Evolutionary conservation across 139 green algal species (phyloP), one percentile per base, ranked within the genome.

Genomic region (Chlorella sp.): DNA sequence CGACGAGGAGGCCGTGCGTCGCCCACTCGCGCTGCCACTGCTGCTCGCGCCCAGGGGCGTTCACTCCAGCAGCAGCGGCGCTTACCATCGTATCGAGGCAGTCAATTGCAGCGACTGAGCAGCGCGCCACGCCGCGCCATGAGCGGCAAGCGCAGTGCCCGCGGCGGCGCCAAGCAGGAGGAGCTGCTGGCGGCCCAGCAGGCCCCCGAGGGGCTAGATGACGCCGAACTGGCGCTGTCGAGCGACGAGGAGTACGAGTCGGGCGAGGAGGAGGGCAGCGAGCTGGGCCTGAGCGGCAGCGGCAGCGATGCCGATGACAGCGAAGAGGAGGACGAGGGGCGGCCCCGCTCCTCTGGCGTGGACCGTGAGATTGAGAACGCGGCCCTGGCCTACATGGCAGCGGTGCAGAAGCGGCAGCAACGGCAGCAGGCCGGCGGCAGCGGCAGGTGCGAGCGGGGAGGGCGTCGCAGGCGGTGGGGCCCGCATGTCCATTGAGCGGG

Each of bases 301-400:
- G 72, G 44, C 21, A 70, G 63, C 41, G 62, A 71, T 2, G 73
- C 47, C 20, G 92, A 60, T 9, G 51, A 60, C 51, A 60, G 51
- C 51, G 51, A 60, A 15, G 51, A 87, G 5, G 90, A 88, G 9
- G 91, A n/a, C n/a, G n/a, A 87, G 39, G 85, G 90, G 16, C 26
- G 18, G 60, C 60, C 34, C 25, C 36, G 36, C 39, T 55, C 39
- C 13, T 30, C 36, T 20, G 70, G 38, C 7, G 81, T 86, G 16
- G 94, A 94, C 7, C 89, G 90, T 23, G 93, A 94, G 15, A 84
- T 92, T 38, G 84, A 87, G 38, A 85, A 93, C 30, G 92, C 91
- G 1, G 86, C 93, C 26, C n/a, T 90, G 41, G 92, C 92, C n/a
- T 93, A 93, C 86, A 55, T 87, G 62, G 64, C 63, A 21, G 85